phyloP scores from a whole-genome alignment of 163 green algal species.

The Volvox carteri region DNA sequence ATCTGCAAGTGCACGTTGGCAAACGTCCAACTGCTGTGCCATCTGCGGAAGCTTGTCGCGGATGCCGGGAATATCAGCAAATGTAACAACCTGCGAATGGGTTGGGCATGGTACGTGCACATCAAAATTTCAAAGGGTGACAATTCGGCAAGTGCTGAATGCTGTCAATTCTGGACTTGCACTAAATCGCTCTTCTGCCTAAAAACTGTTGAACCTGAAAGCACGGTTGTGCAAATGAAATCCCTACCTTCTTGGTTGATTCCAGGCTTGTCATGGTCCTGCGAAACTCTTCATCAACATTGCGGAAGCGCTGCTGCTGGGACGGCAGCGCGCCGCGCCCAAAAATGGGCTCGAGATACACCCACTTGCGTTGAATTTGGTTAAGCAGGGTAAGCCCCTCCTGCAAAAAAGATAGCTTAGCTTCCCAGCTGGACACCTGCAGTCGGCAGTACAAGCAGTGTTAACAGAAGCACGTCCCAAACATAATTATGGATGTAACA shows the following conservation, averaged over 20 bases:
- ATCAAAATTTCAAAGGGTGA: background rate
- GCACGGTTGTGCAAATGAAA: no score
- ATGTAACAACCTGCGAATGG: constrained; percentile 68
- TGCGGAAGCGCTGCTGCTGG: constrained; percentile 80
- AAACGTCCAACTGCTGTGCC: constrained; percentile 84
- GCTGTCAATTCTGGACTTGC: no score
- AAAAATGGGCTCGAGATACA: constrained; percentile 92
- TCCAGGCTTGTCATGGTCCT: constrained; percentile 74
- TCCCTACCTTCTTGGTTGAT: constrained; percentile 54
- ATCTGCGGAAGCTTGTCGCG: constrained; percentile 78
- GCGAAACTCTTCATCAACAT: constrained; percentile 85
- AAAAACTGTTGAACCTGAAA: no score
- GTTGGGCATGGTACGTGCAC: no score
- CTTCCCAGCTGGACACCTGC: constrained; percentile 79
- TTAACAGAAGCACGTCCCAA: no score
- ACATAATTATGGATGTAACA: no score
- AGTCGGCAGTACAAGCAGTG: no score
- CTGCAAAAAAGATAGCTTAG: constrained; percentile 74
- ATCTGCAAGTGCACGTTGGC: constrained; percentile 83
- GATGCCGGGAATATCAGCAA: constrained; percentile 81
- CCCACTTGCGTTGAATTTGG: constrained; percentile 86
- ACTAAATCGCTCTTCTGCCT: no score
- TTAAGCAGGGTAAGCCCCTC: constrained; percentile 80
- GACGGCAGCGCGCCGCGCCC: constrained; percentile 82
- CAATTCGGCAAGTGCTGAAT: no score